Evolutionary conservation across 331 rosid species (phyloP).

Genomic region (Stylosanthes scabra): DNA sequence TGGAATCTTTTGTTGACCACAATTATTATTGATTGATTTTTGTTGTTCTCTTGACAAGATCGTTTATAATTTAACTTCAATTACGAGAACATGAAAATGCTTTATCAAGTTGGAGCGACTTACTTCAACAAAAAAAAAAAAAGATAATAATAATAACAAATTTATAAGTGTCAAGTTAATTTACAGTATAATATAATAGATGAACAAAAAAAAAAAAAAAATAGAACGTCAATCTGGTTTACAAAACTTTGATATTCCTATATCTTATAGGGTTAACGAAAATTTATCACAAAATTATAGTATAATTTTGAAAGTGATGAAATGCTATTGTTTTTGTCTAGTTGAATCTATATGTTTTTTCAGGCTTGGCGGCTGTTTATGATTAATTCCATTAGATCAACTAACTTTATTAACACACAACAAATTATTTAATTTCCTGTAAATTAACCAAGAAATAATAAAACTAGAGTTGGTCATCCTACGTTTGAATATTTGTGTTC

Average conservation of each 20-base stretch:
- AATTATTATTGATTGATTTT: too few species aligned
- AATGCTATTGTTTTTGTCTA: neutral
- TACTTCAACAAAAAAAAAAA: too few species aligned
- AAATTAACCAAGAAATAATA: neutral
- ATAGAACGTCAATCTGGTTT: neutral
- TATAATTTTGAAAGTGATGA: neutral
- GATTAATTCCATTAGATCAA: neutral
- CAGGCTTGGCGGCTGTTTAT: neutral
- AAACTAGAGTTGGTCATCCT: neutral
- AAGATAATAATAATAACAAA: too few species aligned
- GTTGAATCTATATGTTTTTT: too few species aligned
- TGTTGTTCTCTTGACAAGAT: too few species aligned
- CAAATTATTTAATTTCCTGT: neutral
- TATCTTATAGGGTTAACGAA: neutral
- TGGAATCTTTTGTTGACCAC: too few species aligned
- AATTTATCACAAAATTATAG: neutral
- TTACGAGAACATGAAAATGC: neutral
- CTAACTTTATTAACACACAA: too few species aligned
- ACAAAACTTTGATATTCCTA: neutral
- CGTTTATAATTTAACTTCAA: too few species aligned
- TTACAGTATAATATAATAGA: neutral
- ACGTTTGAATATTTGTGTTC: neutral
- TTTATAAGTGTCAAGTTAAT: neutral
- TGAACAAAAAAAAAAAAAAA: too few species aligned
- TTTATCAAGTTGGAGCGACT: neutral